These are phyloP conservation scores for Cryptococcus sp. DNA, from an alignment of 1,284 basidiomycete species.

Conservation along the genomic window DNA sequence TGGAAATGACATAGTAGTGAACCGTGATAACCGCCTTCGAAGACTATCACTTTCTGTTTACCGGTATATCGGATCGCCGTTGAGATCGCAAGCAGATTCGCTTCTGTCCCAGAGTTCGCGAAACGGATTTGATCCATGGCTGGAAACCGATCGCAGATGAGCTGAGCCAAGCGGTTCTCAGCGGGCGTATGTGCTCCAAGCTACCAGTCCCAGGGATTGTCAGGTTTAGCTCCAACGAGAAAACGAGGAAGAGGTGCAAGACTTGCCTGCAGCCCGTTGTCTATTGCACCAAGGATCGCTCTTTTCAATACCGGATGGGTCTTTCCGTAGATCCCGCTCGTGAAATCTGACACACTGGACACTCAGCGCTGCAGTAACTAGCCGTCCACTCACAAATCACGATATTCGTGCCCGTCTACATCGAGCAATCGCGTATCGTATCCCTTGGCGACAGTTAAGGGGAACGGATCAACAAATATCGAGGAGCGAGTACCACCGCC, in stretches of 20 bases:
- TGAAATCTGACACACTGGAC: slow-evolving; percentile 33
- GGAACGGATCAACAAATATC: slow-evolving; percentile 30
- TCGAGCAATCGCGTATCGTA: slow-evolving; percentile 19
- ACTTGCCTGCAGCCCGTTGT: slow-evolving; percentile 24
- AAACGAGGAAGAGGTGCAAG: background rate
- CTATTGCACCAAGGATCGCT: slow-evolving; percentile 24
- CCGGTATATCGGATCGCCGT: slow-evolving; percentile 53
- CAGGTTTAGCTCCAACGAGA: background rate
- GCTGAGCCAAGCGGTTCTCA: slow-evolving; percentile 25
- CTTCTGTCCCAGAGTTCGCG: slow-evolving; percentile 55
- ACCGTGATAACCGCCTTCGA: slow-evolving; percentile 35
- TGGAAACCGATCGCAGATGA: slow-evolving; percentile 29
- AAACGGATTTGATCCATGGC: slow-evolving; percentile 40
- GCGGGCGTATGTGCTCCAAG: slow-evolving; percentile 29
- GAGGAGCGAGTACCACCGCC: slow-evolving; percentile 36
- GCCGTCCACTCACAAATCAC: slow-evolving; percentile 27
- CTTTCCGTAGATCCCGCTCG: slow-evolving; percentile 36
- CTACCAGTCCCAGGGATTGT: slow-evolving; percentile 11
- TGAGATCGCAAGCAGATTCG: slow-evolving; percentile 56
- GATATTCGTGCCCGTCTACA: slow-evolving; percentile 29
- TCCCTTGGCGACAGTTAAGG: slow-evolving; percentile 24
- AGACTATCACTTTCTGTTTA: slow-evolving; percentile 32
- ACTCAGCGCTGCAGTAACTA: background rate
- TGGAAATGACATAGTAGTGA: slow-evolving; percentile 30
- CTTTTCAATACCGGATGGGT: slow-evolving; percentile 22